A percentile compares a stretch with the other conserved stretches of the same genome.
Conservation (phyloP, 1,139 yeast genomes). For the Candida sp. region DNA sequence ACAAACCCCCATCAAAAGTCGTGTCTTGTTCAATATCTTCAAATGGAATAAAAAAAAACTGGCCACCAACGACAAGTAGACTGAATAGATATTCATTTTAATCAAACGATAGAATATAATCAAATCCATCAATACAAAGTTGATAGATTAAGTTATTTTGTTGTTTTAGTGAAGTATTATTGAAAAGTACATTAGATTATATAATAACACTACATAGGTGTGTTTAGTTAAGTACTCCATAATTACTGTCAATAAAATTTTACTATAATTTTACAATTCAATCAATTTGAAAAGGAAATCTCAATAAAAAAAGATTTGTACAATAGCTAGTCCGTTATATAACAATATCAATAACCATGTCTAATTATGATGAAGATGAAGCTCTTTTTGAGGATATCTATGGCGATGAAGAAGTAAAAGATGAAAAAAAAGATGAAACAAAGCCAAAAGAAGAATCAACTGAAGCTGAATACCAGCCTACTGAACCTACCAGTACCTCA, state of each 20-base stretch:
- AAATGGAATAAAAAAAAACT: neutral
- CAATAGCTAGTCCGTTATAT: constrained; percentile 1
- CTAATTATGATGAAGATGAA: constrained; percentile 79
- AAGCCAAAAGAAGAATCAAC: constrained; percentile 6
- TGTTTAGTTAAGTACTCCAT: constrained; percentile 3
- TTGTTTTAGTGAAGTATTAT: neutral
- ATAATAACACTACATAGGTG: constrained; percentile 4
- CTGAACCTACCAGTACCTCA: constrained; percentile 2
- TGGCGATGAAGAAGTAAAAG: constrained; percentile 17
- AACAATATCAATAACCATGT: constrained; percentile 31
- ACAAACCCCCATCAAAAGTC: no score
- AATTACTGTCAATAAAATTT: constrained; percentile 1
- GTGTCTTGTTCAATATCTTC: no score
- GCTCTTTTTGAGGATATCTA: constrained; percentile 79
- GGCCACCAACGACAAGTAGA: neutral
- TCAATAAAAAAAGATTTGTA: constrained; percentile 1
- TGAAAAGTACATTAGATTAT: neutral
- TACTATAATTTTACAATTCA: neutral
- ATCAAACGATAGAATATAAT: neutral
- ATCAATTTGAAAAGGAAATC: neutral
- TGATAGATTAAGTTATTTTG: no score
- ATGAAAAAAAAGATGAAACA: constrained; percentile 6
- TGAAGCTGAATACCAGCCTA: neutral
- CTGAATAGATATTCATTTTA: neutral
- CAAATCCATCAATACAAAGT: no score